Conservation (phyloP, 805 yeast species). For the Saturnispora quitensis region DNA sequence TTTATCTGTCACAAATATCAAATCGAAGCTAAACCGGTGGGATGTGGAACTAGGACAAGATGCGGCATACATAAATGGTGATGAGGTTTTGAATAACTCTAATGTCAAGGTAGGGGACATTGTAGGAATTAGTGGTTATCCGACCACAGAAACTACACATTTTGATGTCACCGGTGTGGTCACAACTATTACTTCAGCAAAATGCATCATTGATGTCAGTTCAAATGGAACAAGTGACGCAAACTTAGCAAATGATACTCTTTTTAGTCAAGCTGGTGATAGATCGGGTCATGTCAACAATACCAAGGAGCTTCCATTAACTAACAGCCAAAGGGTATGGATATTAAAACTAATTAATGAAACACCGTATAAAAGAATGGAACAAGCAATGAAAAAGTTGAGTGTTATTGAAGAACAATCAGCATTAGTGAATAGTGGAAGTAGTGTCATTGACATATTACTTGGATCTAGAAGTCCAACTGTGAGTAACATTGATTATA, state of each 20-base stretch:
- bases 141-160: slow-evolving; percentile 18
- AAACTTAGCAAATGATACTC: background rate
- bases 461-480: slow-evolving; percentile 34
- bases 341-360: slow-evolving; percentile 59
- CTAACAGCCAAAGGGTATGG: slow-evolving; percentile 38
- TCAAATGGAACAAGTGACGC: background rate
- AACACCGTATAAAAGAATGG: slow-evolving; percentile 70
- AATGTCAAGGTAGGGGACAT: slow-evolving; percentile 53
- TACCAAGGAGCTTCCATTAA: background rate
- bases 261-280: background rate
- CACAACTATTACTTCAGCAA: slow-evolving; percentile 36
- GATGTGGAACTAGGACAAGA: slow-evolving; percentile 52
- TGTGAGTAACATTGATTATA: background rate
- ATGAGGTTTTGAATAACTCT: slow-evolving; percentile 14
- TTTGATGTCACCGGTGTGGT: slow-evolving; percentile 54
- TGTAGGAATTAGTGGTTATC: slow-evolving; percentile 48
- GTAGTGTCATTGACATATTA: slow-evolving; percentile 34
- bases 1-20: slow-evolving; percentile 46
- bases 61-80: slow-evolving; percentile 16
- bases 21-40: slow-evolving; percentile 75
- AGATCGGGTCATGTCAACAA: slow-evolving; percentile 1
- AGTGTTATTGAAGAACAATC: slow-evolving; percentile 34
- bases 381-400: slow-evolving; percentile 61
- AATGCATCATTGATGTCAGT: slow-evolving; percentile 49
- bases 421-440: slow-evolving; percentile 19